phyloP scores from a whole-genome alignment of 257 asterid species.

The Nicotiana otophora region DNA sequence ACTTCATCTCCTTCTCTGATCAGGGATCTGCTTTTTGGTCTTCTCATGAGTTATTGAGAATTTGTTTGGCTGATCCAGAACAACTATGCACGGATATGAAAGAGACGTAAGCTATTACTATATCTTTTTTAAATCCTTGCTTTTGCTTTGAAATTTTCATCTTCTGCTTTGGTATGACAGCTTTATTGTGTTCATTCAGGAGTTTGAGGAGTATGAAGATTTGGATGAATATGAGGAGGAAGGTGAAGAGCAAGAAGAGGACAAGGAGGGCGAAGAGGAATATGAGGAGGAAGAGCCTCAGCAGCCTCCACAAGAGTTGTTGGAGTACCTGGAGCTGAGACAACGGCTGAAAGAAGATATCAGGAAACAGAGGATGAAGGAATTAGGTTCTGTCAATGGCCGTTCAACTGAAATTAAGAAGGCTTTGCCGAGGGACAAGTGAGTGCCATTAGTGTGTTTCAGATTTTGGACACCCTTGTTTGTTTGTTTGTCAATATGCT shows the following conservation, averaged over 20 bases:
- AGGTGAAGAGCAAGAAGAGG: conserved; percentile 39
- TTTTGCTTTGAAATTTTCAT: neutral
- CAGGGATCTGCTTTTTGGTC: neutral
- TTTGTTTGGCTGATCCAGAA: neutral
- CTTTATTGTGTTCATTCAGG: conserved; percentile 34
- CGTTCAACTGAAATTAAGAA: conserved; percentile 30
- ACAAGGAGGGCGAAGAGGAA: conserved; percentile 27
- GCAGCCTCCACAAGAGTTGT: conserved; percentile 60
- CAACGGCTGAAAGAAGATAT: conserved; percentile 53
- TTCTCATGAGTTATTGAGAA: neutral
- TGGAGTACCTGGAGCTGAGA: conserved; percentile 68
- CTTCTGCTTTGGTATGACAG: neutral
- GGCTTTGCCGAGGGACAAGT: conserved; percentile 49
- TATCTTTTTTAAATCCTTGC: neutral
- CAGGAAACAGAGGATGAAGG: conserved; percentile 65
- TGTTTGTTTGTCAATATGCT: neutral
- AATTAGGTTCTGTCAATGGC: conserved; percentile 36
- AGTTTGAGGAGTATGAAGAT: conserved; percentile 31
- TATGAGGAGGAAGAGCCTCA: conserved; percentile 47
- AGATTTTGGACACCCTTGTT: neutral
- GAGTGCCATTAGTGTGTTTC: conserved; percentile 23
- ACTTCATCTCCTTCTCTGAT: neutral
- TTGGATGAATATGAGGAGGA: conserved; percentile 70
- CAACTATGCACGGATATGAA: conserved; percentile 42
- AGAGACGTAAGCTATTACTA: conserved; percentile 29